Base-by-base conservation (phyloP, 495 filamentous ascomycete species). In the Chaetomium fimeti region DNA sequence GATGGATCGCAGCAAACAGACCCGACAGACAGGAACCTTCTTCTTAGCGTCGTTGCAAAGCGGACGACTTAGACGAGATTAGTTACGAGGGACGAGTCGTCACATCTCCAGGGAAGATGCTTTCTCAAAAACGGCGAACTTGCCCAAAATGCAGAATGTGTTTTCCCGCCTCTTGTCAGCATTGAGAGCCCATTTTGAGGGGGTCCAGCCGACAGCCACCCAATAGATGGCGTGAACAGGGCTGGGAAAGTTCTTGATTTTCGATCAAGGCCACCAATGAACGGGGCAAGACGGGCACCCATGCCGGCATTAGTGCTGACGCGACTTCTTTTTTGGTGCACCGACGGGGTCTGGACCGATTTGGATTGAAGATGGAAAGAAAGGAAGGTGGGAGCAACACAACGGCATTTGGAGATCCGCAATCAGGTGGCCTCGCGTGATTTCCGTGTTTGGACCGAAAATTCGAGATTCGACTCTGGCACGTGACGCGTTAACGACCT, bases 241-340 rank as follows among this genome's bases (percentile, higher is more conserved):
- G 45, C 45, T 29, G 27, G 6, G 51, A 54, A 51, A 54, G 8
- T 54, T 32, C 28, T 54, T 32, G 32, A 12, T 18, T 40, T 24
- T 56, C 2, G 4, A 56, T 4, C 12, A 7, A 24, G 5, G 29
- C 29, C 16, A 24, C 53, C 53, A 56, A 56, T 56, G 20, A 56
- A 29, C 53, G 32, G 11, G 11, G 18, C n/a, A 18, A 20, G 32
- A 15, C 7, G 20, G 16, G 9, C 18, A 28, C 5, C 22, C 5
- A 12, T 42, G 55, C 13, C 38, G 55, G 13, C 22, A 36, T 3
- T 57, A 57, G 55, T 57, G 55, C 55, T 57, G 55, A 57, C 55
- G 55, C 55, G 27, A 57, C 20, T 40, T n/a, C 18, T 57, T 7
- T 43, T 43, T 57, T n/a, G 55, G 55, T 27, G 13, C 55, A 38